A percentile compares a stretch with the other conserved stretches of the same genome.
phyloP scores from a whole-genome alignment of 331 rosid genomes.

The Arachis monticola region DNA sequence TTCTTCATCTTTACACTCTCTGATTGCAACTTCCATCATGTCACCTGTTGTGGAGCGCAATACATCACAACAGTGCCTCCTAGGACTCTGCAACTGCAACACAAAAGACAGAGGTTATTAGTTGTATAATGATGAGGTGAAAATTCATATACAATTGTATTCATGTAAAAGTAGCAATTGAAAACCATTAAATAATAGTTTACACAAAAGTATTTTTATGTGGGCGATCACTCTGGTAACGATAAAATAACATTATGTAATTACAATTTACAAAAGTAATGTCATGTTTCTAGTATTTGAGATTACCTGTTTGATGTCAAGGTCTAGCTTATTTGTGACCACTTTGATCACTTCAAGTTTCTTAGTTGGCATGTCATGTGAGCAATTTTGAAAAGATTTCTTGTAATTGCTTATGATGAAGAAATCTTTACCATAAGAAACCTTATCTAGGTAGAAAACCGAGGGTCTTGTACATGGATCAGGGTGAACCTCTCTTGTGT shows the following conservation, averaged over 20 bases:
- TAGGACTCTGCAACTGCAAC: conserved; percentile 70
- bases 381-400: conserved; percentile 60
- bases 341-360: conserved; percentile 62
- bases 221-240: too few relatives aligned
- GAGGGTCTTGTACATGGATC: conserved; percentile 71
- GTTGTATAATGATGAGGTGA: too few relatives aligned
- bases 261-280: background rate
- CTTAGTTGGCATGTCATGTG: conserved; percentile 42
- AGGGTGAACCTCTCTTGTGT: conserved; percentile 42
- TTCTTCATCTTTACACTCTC: conserved; percentile 86
- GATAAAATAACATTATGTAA: too few relatives aligned
- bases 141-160: too few relatives aligned
- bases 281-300: background rate
- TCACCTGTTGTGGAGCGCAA: conserved; percentile 47
- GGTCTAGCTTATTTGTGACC: conserved; percentile 59
- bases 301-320: conserved; percentile 63
- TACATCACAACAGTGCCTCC: conserved; percentile 87
- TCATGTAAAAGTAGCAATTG: too few relatives aligned
- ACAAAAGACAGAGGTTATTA: background rate
- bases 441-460: conserved; percentile 59
- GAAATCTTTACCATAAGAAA: conserved; percentile 44
- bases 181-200: too few relatives aligned
- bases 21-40: conserved; percentile 64
- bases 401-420: conserved; percentile 59
- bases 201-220: too few relatives aligned